Base-by-base conservation (phyloP, 163 green algal genomes). In the Scenedesmus sp. region DNA sequence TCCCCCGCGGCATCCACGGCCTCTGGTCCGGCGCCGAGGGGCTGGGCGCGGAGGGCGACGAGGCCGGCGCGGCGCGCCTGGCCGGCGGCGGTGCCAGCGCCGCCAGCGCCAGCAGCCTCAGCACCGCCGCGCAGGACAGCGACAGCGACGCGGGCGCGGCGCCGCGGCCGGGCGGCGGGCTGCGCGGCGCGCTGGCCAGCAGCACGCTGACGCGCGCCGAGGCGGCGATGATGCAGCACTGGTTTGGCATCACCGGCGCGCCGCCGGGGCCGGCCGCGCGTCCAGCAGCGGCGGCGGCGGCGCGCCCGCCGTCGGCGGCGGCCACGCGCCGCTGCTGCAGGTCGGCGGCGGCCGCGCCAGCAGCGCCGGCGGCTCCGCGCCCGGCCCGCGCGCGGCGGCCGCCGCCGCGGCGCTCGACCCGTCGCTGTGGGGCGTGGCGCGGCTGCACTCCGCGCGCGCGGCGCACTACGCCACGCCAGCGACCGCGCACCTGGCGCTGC, bases 161-260 rank as follows among this genome's bases (percentile, higher is more conserved):
- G 39, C 39, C 39, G 39, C 39, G 10, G 39, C 6, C 39, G 10
- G 39, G 39, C 39, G 10, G 39, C 7, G 39, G 7, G 39, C 10
- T 45, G 14, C 51, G 71, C 42, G 11, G 18, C 18, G 20, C 64
- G 44, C 45, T 63, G 17, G 22, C 20, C 34, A 67, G 50, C 39
- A 75, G 47, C 62, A 81, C 42, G 31, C 45, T 80, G 24, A 80
- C 60, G 4, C 62, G 72, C 39, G 72, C 72, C 15, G 58, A 80
- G n/a, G 72, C 72, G 29, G 72, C 72, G 17, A 80, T 80, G 72
- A 18, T 63, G 60, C 26, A 80, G 47, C 26, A 63, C 22, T 80
- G 72, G 72, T 80, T 80, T 64, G 72, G 72, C 2, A 47, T 9
- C 13, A 34, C n/a, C n/a, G n/a, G n/a, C n/a, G n/a, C n/a, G n/a